A percentile compares a stretch with the other conserved stretches of the same genome.
Conservation (phyloP, 495 filamentous ascomycete species). For the Neurospora discreta region DNA sequence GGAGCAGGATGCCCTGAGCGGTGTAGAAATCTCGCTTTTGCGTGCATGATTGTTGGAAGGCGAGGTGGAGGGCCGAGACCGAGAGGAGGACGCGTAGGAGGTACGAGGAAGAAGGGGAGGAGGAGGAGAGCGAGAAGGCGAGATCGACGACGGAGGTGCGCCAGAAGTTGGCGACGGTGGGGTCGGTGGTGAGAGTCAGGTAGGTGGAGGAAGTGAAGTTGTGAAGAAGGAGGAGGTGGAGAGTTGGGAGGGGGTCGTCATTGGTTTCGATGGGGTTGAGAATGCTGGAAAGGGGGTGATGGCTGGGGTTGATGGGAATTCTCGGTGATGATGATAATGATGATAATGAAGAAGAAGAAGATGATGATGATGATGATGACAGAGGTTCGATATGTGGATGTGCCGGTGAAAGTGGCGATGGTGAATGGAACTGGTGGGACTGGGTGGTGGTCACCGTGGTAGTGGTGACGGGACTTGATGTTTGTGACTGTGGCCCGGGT, state of each 20-base stretch:
- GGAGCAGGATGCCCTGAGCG: constrained; percentile 38
- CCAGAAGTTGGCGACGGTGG: constrained; percentile 24
- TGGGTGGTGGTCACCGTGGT: no score
- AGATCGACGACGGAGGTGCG: constrained; percentile 24
- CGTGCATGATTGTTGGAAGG: constrained; percentile 23
- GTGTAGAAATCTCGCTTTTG: constrained; percentile 34
- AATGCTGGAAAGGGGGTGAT: no score
- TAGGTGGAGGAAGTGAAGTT: constrained; percentile 30
- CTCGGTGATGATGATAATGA: background rate
- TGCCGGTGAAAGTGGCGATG: background rate
- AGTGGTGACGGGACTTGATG: background rate
- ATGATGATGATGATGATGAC: no score
- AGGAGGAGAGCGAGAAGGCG: constrained; percentile 21
- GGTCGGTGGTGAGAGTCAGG: constrained; percentile 24
- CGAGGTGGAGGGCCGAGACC: constrained; percentile 43
- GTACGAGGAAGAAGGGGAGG: constrained; percentile 28
- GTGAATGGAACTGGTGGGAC: background rate
- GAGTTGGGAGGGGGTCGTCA: constrained; percentile 15
- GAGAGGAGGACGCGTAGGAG: constrained; percentile 46
- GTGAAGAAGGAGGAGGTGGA: constrained; percentile 34
- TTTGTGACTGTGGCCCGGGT: background rate
- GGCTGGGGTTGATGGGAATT: background rate
- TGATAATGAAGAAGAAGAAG: no score
- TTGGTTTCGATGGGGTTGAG: background rate
- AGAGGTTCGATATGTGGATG: background rate